Base-by-base conservation (phyloP, 768 basidiomycete species). In the Leccinum subgranulosum region DNA sequence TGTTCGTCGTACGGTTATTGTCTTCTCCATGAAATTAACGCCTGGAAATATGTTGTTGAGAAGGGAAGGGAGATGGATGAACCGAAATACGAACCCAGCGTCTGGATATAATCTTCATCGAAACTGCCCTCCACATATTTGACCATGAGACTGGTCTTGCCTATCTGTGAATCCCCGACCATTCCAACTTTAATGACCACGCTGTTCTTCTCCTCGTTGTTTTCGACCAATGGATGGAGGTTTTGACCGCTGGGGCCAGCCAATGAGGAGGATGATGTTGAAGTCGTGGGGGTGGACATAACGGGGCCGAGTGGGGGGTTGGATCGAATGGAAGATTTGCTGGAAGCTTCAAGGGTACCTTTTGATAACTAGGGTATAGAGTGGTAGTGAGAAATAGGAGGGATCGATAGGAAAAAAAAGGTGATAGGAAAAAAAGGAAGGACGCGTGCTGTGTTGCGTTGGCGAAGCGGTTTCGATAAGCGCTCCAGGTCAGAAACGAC, bases 21-120 rank as follows among this genome's bases (percentile, higher is more conserved):
- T 97, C 81, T 99, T 99, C 80, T 99, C 96, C 97, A 98, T 98
- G 75, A 98, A 98, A 76, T 98, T 98, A 78, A 98, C 94, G 79
- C 96, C 92, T 82, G 62, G 15, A 1, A 15, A 12, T 33, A 50
- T 49, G 6, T 17, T 21, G 45, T 47, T 70, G 58, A 66, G 59
- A 15, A 47, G 50, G 12, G 53, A 49, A 48, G 54, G 11, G 1
- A 12, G 1, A 1, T 28, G 0, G 48, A 34, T 51, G 36, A 54
- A 56, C 39, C 33, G 41, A 6, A 27, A 23, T 27, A 77, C 86
- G 56, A 69, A 88, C 93, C 96, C 77, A 99, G 87, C 77, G 96
- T 98, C 84, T 98, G 96, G 73, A 99, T 98, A 78, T 98, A 98
- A 74, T 98, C 96, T 79, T 96, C 94, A 75, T 97, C 94, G 74